Base-by-base conservation (phyloP, 2,329 filamentous ascomycete genomes). In the Exophiala spinifera region DNA sequence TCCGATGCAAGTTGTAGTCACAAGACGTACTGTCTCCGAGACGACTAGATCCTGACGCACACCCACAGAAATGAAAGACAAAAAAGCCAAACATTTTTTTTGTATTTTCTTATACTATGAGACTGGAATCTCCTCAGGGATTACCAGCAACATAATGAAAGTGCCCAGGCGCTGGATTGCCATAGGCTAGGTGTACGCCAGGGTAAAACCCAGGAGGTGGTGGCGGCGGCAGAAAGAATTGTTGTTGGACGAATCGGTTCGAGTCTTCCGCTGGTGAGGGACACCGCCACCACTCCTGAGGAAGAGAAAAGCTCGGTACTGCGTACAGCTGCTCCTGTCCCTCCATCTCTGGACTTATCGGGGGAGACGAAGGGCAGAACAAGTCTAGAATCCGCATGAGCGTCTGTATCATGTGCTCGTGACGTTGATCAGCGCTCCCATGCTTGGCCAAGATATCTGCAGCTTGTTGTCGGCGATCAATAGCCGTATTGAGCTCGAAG, bases 401-500 rank as follows among this genome's bases (percentile, higher is more conserved):
- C 13, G 49, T 33, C 19, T 34, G 19, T 34, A 55, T 50, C 15
- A 55, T 36, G 28, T 55, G 28, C 19, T 50, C 25, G 47, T 55
- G 52, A 37, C 43, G 36, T 13, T 42, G 40, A 25, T 55, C 46
- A n/a, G 46, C 34, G 15, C 15, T 36, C 20, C 52, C 52, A 17
- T 13, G 28, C 21, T 34, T 20, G 7, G 23, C 25, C 4, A 45
- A 40, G 19, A 25, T 34, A 15, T 50, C 34, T n/a, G 46, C 42
- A 1, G 36, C 48, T 39, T 55, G 25, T 11, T 11, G 15, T 23
- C 54, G 49, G 28, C 36, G 21, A 13, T 56, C 33, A 37, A 56
- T 53, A 17, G 49, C 49, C 34, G 34, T 37, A n/a, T 21, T n/a
- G 3, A 56, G 49, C 45, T 56, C 45, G 21, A 48, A 39, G 15